Conservation (phyloP, 2,329 filamentous ascomycete species). For the Canariomyces notabilis region DNA sequence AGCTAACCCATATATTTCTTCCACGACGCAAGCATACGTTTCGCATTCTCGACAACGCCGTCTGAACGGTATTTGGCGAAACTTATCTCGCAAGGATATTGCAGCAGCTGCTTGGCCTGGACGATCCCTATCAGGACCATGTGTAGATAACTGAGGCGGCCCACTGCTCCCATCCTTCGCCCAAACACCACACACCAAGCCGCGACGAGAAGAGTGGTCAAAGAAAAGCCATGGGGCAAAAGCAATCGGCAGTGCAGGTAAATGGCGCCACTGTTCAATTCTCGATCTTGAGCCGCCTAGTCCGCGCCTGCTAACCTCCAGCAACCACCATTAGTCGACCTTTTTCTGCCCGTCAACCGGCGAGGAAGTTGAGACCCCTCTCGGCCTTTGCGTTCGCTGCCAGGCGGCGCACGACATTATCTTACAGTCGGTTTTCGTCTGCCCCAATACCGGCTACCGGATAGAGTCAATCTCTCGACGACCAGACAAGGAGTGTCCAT, state of each 20-base stretch:
- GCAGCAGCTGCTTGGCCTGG: background rate
- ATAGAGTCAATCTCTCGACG: slow-evolving; percentile 16
- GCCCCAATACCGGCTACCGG: slow-evolving; percentile 27
- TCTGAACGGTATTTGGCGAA: background rate
- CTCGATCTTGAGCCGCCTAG: background rate
- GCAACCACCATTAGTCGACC: slow-evolving; percentile 8
- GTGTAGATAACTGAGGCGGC: slow-evolving; percentile 31
- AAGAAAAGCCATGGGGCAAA: slow-evolving; percentile 22
- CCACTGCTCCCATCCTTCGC: slow-evolving; percentile 27
- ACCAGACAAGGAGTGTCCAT: slow-evolving; percentile 21
- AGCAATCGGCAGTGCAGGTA: slow-evolving; percentile 13
- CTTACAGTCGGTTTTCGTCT: slow-evolving; percentile 25
- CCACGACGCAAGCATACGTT: background rate
- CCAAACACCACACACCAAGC: background rate
- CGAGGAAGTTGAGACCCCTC: slow-evolving; percentile 16
- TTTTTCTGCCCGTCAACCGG: slow-evolving; percentile 27
- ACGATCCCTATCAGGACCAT: background rate
- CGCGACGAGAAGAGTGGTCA: background rate
- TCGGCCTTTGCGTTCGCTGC: slow-evolving; percentile 23
- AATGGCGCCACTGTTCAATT: background rate
- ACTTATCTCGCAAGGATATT: background rate
- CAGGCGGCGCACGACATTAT: slow-evolving; percentile 25
- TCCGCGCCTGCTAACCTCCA: background rate
- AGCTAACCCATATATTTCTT: too few species aligned
- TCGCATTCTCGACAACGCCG: background rate